phyloP scores from a whole-genome alignment of 345 rosid genomes.

The Pelargonium nanum region DNA sequence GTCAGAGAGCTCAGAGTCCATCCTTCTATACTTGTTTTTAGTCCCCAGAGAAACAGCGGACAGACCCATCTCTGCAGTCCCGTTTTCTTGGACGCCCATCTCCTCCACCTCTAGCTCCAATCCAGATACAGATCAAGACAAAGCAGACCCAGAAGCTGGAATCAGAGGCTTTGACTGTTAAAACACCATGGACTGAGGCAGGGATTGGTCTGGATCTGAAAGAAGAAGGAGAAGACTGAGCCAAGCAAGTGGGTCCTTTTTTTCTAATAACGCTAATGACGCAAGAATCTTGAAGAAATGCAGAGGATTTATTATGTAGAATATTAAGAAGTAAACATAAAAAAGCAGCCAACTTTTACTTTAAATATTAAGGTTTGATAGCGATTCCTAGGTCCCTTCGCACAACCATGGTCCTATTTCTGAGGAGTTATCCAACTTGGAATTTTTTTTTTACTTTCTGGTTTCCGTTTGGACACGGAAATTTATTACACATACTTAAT shows the following conservation, averaged over 20 bases:
- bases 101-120: neutral
- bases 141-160: slow-evolving; percentile 8
- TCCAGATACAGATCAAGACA: slow-evolving; percentile 2
- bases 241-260: neutral
- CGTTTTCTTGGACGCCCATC: slow-evolving; percentile 41
- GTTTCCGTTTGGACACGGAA: too few relatives aligned
- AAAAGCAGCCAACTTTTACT: too few relatives aligned
- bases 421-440: too few relatives aligned
- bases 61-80: slow-evolving; percentile 19
- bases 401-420: too few relatives aligned
- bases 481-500: too few relatives aligned
- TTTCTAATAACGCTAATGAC: neutral
- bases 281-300: too few relatives aligned
- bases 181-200: neutral
- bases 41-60: slow-evolving; percentile 27
- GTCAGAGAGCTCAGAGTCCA: slow-evolving; percentile 37
- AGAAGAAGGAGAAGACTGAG: neutral
- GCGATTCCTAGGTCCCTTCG: too few relatives aligned
- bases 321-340: too few relatives aligned
- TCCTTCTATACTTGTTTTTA: slow-evolving; percentile 57
- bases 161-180: neutral
- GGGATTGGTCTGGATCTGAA: neutral
- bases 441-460: too few relatives aligned
- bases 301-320: too few relatives aligned
- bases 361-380: too few relatives aligned